Conservation (phyloP, 225 moss, liverwort and hornwort species). For the Bryoerythrophyllum caledonicum region DNA sequence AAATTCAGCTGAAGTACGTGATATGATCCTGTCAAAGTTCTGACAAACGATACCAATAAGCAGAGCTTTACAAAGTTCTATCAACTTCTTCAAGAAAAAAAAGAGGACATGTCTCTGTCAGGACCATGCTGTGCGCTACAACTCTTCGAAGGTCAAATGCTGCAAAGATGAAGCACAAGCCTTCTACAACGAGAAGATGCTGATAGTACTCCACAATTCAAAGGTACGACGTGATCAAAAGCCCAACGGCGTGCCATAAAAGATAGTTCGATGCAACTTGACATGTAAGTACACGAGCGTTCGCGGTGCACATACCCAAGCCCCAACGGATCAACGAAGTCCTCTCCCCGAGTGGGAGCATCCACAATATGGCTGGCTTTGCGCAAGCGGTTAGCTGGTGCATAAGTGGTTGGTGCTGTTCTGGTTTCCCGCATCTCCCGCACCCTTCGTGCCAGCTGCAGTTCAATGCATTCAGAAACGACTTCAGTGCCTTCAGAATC, state of each 20-base stretch:
- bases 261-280: slow-evolving; percentile 1
- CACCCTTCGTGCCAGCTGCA: slow-evolving; percentile 86
- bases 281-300: not conserved
- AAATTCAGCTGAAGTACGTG: not conserved
- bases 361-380: slow-evolving; percentile 66
- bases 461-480: slow-evolving; percentile 18
- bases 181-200: slow-evolving; percentile 5
- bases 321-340: slow-evolving; percentile 82
- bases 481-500: slow-evolving; percentile 21
- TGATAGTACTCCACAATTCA: slow-evolving; percentile 19
- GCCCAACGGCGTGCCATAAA: not conserved
- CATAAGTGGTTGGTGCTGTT: slow-evolving; percentile 53
- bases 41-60: slow-evolving; percentile 26
- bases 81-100: slow-evolving; percentile 9
- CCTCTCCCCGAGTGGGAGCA: slow-evolving; percentile 68
- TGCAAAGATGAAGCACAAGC: not conserved
- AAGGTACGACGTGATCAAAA: slow-evolving; percentile 1
- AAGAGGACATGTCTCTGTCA: slow-evolving; percentile 20
- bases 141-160: slow-evolving; percentile 19
- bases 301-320: slow-evolving; percentile 65
- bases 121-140: not conserved
- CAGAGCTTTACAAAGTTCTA: not conserved
- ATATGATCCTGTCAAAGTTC: not conserved
- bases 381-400: slow-evolving; percentile 58
- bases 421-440: slow-evolving; percentile 98